phyloP scores from a whole-genome alignment of 2,329 filamentous ascomycete species.

The Mollisia scopiformis region DNA sequence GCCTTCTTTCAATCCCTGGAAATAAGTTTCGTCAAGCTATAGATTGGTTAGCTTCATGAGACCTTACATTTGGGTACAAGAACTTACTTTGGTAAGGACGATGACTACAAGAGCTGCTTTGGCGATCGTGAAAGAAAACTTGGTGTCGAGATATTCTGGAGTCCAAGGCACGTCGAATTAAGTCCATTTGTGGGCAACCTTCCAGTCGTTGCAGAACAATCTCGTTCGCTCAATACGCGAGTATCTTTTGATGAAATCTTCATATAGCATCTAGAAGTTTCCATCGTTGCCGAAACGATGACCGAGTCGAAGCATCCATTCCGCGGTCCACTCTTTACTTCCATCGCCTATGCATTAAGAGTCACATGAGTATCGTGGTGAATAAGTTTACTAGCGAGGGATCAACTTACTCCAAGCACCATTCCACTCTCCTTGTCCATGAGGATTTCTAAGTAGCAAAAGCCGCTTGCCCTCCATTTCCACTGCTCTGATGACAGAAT shows the following conservation, averaged over 20 bases:
- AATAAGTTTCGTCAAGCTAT: conserved; percentile 62
- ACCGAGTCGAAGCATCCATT: conserved; percentile 58
- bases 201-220: conserved; percentile 62
- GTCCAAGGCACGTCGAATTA: conserved; percentile 64
- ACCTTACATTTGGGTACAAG: not conserved
- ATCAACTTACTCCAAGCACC: conserved; percentile 51
- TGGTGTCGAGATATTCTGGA: conserved; percentile 59
- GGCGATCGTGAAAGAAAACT: conserved; percentile 60
- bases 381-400: too few species aligned
- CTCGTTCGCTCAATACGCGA: conserved; percentile 62
- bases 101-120: conserved; percentile 59
- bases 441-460: conserved; percentile 50
- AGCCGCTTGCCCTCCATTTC: conserved; percentile 55
- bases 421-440: conserved; percentile 52
- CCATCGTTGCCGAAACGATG: conserved; percentile 66
- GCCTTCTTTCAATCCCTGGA: conserved; percentile 60
- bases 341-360: conserved; percentile 51
- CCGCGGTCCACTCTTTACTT: conserved; percentile 62
- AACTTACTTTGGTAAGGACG: conserved; percentile 43
- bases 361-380: too few species aligned
- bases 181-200: conserved; percentile 61
- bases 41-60: conserved; percentile 35
- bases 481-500: conserved; percentile 59
- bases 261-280: conserved; percentile 65
- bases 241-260: conserved; percentile 63